Base-by-base conservation (phyloP, 192 early-diverging fungal species). In the Spinellus fusiger region DNA sequence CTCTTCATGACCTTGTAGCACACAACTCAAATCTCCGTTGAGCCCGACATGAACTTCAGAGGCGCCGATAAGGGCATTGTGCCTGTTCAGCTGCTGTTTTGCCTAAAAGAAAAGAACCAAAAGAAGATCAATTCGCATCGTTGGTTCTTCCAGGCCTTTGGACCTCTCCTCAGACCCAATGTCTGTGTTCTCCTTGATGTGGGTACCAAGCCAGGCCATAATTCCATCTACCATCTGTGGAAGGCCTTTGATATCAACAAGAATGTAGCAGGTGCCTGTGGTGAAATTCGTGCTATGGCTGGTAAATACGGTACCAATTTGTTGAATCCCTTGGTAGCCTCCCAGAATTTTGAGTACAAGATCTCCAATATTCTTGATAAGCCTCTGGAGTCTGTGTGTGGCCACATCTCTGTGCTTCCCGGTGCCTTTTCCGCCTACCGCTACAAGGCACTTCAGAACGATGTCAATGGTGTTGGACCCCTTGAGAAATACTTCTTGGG, bases 41-140 rank as follows among this genome's bases (percentile, higher is more conserved):
- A 87, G 28, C 71, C 84, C 18, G 86, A 87, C 26, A 84, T 88
- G 82, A 77, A 81, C 28, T 77, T 86, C 44, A 78, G 78, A 68
- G 85, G 84, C 38, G 73, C 77, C 3, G 74, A 81, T 22, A 77
- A 90, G 48, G 80, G 83, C 38, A 77, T 79, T 46, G 86, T 89
- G n/a, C 89, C 89, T 54, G 74, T 84, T 44, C 92, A 93, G 75
- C 80, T 85, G 27, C 70, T 94, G 20, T 94, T 94, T 65, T 87
- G 89, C 69, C 75, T 94, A 7, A 94, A 94, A 68, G 93, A 94
- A 73, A 90, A 93, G 74, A 94, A 94, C 61, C 84, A 85, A 54
- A 93, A 91, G 69, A 94, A 94, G 75, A 87, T 94, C 68, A 94
- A 89, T 60, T 88, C 82, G n/a, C 86, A 87, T 73, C 77, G 94